Base-by-base conservation (phyloP, 106 monocot species). In the Dactylorhiza incarnata region DNA sequence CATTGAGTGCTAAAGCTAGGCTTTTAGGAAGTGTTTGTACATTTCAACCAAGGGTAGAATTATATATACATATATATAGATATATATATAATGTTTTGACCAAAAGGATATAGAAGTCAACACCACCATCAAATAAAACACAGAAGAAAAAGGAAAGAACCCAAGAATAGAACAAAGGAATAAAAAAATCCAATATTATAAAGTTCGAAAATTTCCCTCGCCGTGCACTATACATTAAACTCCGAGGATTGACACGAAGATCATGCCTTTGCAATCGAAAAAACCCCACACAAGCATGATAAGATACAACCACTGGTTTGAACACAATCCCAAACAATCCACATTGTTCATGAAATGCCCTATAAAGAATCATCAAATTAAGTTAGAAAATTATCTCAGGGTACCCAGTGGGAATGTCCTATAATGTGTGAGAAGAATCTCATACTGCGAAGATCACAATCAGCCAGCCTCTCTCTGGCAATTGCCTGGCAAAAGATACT, bases 381-480 rank as follows among this genome's bases (percentile, higher is more conserved):
- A 10, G 66, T 77, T 83, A 84, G 80, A 45, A 2, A 29, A 65
- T 29, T 25, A 25, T 65, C 65, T 65, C 12, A 48, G 49, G 65
- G 65, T 65, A 65, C 25, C 26, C 26, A 7, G 26, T 3, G 26
- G 9, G 65, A 25, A 63, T 46, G 67, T 69, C 56, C 2, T 58
- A 20, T 65, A n/a, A 19, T 46, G 46, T 11, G 9, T 52, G 20
- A 11, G 66, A 50, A n/a, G 29, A 48, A 44, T 15, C 71, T 12
- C n/a, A 23, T 45, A 16, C 29, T 52, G 69, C 45, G 76, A 74
- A 45, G 0, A 19, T 29, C 15, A 19, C 45, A 54, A 0, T 81
- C 80, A 87, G 75, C 80, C 86, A 86, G 82, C 70, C 74, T 86
- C 89, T 75, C 88, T 77, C 76, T 76, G 83, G 61, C 88, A 88